Conservation (phyloP, 2,329 filamentous ascomycete genomes). For the Beauveria brongniartii region DNA sequence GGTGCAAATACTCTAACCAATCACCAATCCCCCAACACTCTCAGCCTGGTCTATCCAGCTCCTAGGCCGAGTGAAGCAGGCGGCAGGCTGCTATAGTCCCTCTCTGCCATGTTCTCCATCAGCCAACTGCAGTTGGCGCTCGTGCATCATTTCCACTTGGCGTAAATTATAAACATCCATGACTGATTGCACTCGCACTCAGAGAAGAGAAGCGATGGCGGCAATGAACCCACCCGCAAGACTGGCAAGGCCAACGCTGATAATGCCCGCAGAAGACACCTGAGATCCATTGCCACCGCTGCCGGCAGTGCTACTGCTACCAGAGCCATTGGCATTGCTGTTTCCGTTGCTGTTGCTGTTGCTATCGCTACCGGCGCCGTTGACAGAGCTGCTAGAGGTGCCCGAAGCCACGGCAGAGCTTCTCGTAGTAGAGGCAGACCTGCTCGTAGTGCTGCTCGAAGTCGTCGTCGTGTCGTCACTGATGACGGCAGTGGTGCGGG, state of each 20-base stretch:
- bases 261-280: background rate
- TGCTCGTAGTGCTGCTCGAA: background rate
- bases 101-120: too few species aligned
- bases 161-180: too few species aligned
- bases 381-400: background rate
- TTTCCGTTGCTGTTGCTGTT: background rate
- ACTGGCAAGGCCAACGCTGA: background rate
- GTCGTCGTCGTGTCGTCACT: background rate
- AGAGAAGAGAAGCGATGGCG: constrained; percentile 4
- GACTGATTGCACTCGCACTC: background rate
- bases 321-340: background rate
- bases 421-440: background rate
- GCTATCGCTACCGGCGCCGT: background rate
- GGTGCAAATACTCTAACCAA: too few species aligned
- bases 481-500: background rate
- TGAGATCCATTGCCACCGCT: background rate
- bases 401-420: background rate
- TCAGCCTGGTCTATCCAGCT: too few species aligned
- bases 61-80: too few species aligned
- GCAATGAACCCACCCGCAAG: constrained; percentile 1
- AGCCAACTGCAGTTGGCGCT: too few species aligned
- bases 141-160: background rate
- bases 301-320: background rate
- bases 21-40: too few species aligned
- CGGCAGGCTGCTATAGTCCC: too few species aligned